Evolutionary conservation across 345 rosid genomes (phyloP), one percentile per base, ranked within the genome.

Genomic region (Sapria himalayana): DNA sequence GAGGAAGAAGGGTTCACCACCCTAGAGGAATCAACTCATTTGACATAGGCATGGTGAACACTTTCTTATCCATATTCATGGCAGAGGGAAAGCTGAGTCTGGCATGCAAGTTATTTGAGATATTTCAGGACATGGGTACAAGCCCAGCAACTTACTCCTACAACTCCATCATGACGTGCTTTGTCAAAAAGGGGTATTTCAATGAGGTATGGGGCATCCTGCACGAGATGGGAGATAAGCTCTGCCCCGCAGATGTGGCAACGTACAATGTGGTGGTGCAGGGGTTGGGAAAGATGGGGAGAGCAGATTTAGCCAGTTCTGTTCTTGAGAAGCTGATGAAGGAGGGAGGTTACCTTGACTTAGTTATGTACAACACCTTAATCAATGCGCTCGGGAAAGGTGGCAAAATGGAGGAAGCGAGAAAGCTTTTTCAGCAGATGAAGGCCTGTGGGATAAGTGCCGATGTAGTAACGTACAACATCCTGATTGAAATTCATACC

Each of bases 61-160:
- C 93, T 0, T 86, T 72, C 54, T 51, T 81, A 49, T 86, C 91
- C 7, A 72, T 86, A 31, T 86, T 78, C 56, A 61, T 81, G 25
- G 73, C 82, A 8, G 82, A 57, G 64, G 98, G 98, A 32, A 67
- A 89, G 52, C 64, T 78, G 61, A 89, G 78, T 47, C 25, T 82
- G 37, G 94, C 98, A 49, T 82, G 94, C 67, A 89, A 82, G 54
- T 50, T 89, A 52, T 81, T 89, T 29, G 98, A 89, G 65, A 62
- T 74, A 60, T 74, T 81, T 66, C 69, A 52, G 0, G 74, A 54
- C 18, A 58, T 71, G 70, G 81, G 80, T 21, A 46, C 76, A 4
- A 56, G 73, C 59, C 76, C 74, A 12, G 64, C 63, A 5, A 69
- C 66, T 37, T 85, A 74, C 73, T 74, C 91, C 0, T 76, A 78